These are phyloP conservation scores for Xylaria flabelliformis DNA, from an alignment of 495 filamentous ascomycete genomes.

Conservation along the genomic window DNA sequence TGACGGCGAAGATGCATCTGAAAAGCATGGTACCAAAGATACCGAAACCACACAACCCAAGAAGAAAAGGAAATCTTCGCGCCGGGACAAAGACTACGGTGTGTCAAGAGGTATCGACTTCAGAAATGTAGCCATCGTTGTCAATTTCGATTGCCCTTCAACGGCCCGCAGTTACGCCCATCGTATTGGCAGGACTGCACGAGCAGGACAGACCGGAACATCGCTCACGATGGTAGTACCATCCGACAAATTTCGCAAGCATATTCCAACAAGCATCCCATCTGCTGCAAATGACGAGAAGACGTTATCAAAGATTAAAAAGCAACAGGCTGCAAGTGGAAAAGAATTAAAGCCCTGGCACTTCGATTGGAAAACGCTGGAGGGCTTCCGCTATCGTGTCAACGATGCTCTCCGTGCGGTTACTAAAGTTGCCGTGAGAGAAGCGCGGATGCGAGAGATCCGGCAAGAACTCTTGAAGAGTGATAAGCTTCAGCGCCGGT, in stretches of 20 bases:
- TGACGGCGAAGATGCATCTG: slow-evolving; percentile 6
- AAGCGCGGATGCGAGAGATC: slow-evolving; percentile 87
- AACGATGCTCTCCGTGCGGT: slow-evolving; percentile 68
- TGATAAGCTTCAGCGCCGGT: slow-evolving; percentile 92
- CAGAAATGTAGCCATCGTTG: slow-evolving; percentile 88
- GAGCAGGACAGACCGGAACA: slow-evolving; percentile 89
- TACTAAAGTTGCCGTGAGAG: slow-evolving; percentile 72
- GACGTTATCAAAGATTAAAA: slow-evolving; percentile 74
- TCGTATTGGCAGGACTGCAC: slow-evolving; percentile 90
- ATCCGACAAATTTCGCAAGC: slow-evolving; percentile 78
- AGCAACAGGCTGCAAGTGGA: slow-evolving; percentile 73
- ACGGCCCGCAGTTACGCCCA: slow-evolving; percentile 88
- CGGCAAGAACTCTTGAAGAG: slow-evolving; percentile 87
- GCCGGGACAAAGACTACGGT: slow-evolving; percentile 83
- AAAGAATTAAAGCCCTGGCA: slow-evolving; percentile 84
- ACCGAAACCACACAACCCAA: slow-evolving; percentile 36
- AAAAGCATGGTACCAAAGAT: slow-evolving; percentile 37
- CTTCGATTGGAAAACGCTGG: slow-evolving; percentile 93
- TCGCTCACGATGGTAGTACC: slow-evolving; percentile 94
- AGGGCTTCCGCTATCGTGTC: slow-evolving; percentile 94
- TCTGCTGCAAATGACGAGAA: slow-evolving; percentile 82
- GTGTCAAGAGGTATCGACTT: slow-evolving; percentile 92
- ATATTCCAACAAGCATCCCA: slow-evolving; percentile 79
- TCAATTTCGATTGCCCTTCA: slow-evolving; percentile 95
- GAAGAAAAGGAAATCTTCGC: slow-evolving; percentile 68